Evolutionary conservation across 352 stramenopile genomes (phyloP).

Genomic region (Phytophthora ramorum): DNA sequence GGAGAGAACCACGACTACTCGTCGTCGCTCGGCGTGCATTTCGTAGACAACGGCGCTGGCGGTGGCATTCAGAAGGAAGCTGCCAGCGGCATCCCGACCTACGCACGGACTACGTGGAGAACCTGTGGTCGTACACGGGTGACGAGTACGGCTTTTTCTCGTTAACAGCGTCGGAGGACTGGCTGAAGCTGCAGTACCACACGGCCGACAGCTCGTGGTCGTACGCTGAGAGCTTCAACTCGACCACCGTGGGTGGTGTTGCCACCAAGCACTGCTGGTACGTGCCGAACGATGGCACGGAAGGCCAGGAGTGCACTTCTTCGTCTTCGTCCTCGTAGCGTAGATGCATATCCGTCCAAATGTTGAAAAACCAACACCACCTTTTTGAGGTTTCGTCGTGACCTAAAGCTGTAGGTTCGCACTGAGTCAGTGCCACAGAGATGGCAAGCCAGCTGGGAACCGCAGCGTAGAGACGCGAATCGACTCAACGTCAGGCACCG

Average conservation of each 20-base stretch:
- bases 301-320: conserved; percentile 38
- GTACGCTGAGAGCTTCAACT: conserved; percentile 53
- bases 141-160: conserved; percentile 72
- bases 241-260: conserved; percentile 49
- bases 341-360: conserved; percentile 1
- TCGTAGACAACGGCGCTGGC: conserved; percentile 76
- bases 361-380: not conserved
- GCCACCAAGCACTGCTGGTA: conserved; percentile 74
- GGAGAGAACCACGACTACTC: conserved; percentile 73
- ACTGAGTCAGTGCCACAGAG: no score
- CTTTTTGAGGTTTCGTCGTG: not conserved
- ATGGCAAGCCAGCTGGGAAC: conserved; percentile 7
- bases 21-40: conserved; percentile 64
- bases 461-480: conserved; percentile 25
- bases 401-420: not conserved
- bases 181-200: conserved; percentile 74
- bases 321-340: conserved; percentile 27
- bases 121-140: conserved; percentile 62
- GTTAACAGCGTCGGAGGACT: conserved; percentile 58
- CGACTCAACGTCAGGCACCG: conserved; percentile 16
- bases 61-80: conserved; percentile 78
- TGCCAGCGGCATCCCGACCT: conserved; percentile 63
- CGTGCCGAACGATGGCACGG: conserved; percentile 52
- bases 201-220: conserved; percentile 61
- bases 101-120: conserved; percentile 59